Evolutionary conservation across 257 asterid species (phyloP).

Genomic region (Cordia subcordata): DNA sequence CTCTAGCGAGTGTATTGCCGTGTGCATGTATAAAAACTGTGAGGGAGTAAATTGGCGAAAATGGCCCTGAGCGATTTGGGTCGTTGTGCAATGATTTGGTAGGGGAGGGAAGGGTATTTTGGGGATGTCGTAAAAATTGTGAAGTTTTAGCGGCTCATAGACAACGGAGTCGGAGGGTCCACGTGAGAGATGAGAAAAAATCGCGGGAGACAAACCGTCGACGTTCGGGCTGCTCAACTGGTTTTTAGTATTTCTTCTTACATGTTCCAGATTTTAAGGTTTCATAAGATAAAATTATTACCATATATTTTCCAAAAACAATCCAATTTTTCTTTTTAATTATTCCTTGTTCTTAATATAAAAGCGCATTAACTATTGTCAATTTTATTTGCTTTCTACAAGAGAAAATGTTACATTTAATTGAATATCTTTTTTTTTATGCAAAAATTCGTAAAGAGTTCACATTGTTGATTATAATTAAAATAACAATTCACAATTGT

Average conservation of each 20-base stretch:
- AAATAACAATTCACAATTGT: no score
- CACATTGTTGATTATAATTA: no score
- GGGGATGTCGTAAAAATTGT: background rate
- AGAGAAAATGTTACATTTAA: no score
- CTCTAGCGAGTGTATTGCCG: background rate
- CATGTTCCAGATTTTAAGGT: conserved; percentile 23
- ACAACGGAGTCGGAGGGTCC: conserved; percentile 5
- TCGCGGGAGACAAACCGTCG: conserved; percentile 24
- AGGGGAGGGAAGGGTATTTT: background rate
- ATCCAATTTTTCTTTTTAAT: no score
- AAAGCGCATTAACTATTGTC: no score
- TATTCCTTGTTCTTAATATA: no score
- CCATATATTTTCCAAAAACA: no score
- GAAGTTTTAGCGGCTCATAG: background rate
- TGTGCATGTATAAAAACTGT: conserved; percentile 4
- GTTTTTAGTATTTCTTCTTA: conserved; percentile 10
- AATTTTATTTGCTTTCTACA: no score
- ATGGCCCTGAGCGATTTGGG: background rate
- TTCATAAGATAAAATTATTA: background rate
- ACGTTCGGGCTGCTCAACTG: conserved; percentile 6
- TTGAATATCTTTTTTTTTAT: no score
- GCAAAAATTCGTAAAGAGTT: no score
- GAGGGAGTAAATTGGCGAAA: conserved; percentile 16
- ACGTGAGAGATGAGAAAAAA: conserved; percentile 12
- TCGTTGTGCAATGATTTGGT: background rate